Evolutionary conservation across 495 filamentous ascomycete species (phyloP), one percentile per base, ranked within the genome.

Genomic region (Penicillium parvum): DNA sequence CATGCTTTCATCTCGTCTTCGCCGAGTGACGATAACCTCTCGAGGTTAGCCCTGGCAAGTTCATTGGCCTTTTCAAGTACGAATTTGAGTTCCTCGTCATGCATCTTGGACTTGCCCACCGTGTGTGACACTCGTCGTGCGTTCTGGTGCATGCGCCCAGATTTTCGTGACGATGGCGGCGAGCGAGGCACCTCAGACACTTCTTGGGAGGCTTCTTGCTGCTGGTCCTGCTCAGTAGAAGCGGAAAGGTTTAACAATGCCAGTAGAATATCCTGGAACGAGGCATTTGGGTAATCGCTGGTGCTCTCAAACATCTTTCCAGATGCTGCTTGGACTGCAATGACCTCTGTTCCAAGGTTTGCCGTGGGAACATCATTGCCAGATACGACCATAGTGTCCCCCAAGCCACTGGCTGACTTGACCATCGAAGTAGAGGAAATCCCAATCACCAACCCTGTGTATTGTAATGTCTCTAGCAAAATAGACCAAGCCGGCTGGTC

Each of bases 291-390:
- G 49, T 90, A 95, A 50, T 95, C 90, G 33, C 79, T 72, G 0
- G 89, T 96, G 49, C 86, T 90, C 63, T 97, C 91, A 45, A 96
- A 83, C 45, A 98, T 71, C 45, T 91, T 83, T 3, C 79, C 78
- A 2, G 89, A 86, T 3, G 91, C 94, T n/a, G 82, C 77, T 57
- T 96, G 86, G 2, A 95, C 91, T 16, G 92, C 91, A 39, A 84
- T 74, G 4, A 94, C 83, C 53, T 97, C 92, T 4, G 78, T 72
- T 38, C 76, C 76, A 55, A 91, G 75, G 56, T 90, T 85, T 17
- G 65, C 71, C 20, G 64, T 69, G 1, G 65, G 61, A 12, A 79
- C 58, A 78, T 73, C 42, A 79, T 71, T 18, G 55, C 60, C 54
- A 25, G 48, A 40, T n/a, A 47, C 47, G 10, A 41, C 37, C 22